Evolutionary conservation across 257 asterid genomes (phyloP).

Genomic region (Nicotiana knightiana): DNA sequence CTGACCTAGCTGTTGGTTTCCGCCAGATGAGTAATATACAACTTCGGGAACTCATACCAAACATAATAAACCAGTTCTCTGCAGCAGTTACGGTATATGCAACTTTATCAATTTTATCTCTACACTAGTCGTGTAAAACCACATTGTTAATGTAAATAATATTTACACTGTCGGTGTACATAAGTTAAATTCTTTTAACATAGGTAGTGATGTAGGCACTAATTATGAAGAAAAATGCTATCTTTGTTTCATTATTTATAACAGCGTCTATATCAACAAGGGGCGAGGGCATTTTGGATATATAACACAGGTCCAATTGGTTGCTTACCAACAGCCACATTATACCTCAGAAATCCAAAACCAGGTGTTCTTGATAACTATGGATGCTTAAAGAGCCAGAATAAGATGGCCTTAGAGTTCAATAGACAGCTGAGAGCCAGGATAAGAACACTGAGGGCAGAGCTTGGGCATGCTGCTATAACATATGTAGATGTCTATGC

Average conservation of each 20-base stretch:
- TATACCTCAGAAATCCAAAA: conserved; percentile 30
- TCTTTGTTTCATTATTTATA: background rate
- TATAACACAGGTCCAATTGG: conserved; percentile 81
- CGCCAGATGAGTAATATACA: conserved; percentile 21
- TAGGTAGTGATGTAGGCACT: background rate
- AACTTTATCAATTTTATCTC: background rate
- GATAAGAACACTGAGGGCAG: conserved; percentile 31
- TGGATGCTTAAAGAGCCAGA: conserved; percentile 54
- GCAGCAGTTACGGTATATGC: conserved; percentile 32
- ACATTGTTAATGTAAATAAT: too few species aligned
- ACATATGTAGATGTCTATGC: conserved; percentile 54
- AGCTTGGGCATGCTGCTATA: conserved; percentile 37
- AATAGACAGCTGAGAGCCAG: conserved; percentile 41
- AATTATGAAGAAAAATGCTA: background rate
- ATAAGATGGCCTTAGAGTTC: conserved; percentile 43
- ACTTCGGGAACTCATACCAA: conserved; percentile 24
- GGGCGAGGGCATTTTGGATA: conserved; percentile 64
- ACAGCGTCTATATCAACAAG: conserved; percentile 46
- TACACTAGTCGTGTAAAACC: background rate
- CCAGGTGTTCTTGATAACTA: conserved; percentile 43
- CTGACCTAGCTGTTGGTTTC: conserved; percentile 32
- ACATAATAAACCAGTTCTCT: conserved; percentile 32
- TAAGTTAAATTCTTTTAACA: too few species aligned
- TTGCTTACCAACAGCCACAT: conserved; percentile 36
- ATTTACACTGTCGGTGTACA: too few species aligned